Evolutionary conservation across 2,329 filamentous ascomycete genomes (phyloP).

Genomic region (Fusarium mangiferae): DNA sequence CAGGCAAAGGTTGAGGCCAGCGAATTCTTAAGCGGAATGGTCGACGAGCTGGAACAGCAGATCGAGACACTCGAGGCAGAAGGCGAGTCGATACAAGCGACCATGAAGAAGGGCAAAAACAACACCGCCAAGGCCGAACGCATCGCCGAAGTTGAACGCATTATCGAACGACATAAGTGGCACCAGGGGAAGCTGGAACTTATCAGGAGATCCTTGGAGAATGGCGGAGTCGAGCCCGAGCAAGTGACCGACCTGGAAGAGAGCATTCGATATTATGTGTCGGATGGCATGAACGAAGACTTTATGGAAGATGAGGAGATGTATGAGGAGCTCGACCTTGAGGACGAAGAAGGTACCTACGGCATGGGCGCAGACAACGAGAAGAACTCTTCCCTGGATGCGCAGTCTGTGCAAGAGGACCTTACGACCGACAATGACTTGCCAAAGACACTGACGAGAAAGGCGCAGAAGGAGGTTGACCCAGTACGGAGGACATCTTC

Average conservation of each 20-base stretch:
- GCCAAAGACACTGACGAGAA: slow-evolving; percentile 59
- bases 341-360: slow-evolving; percentile 90
- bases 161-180: slow-evolving; percentile 95
- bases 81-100: slow-evolving; percentile 84
- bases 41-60: slow-evolving; percentile 92
- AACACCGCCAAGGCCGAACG: slow-evolving; percentile 85
- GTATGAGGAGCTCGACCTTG: slow-evolving; percentile 92
- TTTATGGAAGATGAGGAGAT: slow-evolving; percentile 94
- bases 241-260: slow-evolving; percentile 91
- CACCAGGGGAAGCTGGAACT: slow-evolving; percentile 94
- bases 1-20: slow-evolving; percentile 90
- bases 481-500: slow-evolving; percentile 76
- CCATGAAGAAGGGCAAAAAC: slow-evolving; percentile 95
- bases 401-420: slow-evolving; percentile 91
- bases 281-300: slow-evolving; percentile 87
- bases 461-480: slow-evolving; percentile 69
- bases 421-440: slow-evolving; percentile 66
- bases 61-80: slow-evolving; percentile 95
- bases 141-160: slow-evolving; percentile 83
- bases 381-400: slow-evolving; percentile 92
- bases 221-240: slow-evolving; percentile 87
- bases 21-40: slow-evolving; percentile 86
- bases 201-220: slow-evolving; percentile 88
- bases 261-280: slow-evolving; percentile 93
- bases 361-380: slow-evolving; percentile 85